Conservation (phyloP, 2,329 filamentous ascomycete species). For the Fusarium sp. region DNA sequence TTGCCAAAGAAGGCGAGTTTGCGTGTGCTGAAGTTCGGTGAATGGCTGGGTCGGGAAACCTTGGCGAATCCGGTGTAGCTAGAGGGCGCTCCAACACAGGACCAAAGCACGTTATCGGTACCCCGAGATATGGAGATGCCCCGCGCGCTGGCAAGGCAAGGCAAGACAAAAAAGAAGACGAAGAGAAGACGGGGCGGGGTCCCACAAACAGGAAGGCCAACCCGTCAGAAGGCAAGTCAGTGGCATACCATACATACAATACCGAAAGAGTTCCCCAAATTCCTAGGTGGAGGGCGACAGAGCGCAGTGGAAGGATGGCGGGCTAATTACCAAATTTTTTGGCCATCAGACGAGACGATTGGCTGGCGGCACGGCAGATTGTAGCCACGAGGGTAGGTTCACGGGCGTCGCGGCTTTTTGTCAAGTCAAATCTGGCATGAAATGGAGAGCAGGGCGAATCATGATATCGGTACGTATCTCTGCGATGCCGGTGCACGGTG, state of each 20-base stretch:
- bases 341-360: slow-evolving; percentile 7
- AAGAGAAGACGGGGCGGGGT: background rate
- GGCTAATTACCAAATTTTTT: slow-evolving; percentile 17
- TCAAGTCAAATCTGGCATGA: slow-evolving; percentile 8
- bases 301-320: background rate
- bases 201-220: slow-evolving; percentile 37
- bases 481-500: slow-evolving; percentile 5
- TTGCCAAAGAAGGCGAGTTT: slow-evolving; percentile 20
- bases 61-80: slow-evolving; percentile 24
- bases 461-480: slow-evolving; percentile 24
- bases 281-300: background rate
- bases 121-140: slow-evolving; percentile 31
- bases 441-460: slow-evolving; percentile 5
- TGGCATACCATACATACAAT: background rate
- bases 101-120: background rate
- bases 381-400: slow-evolving; percentile 11
- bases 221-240: slow-evolving; percentile 16
- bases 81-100: slow-evolving; percentile 23
- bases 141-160: slow-evolving; percentile 21
- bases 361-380: slow-evolving; percentile 7
- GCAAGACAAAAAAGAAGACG: background rate
- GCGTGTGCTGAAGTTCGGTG: slow-evolving; percentile 30
- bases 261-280: slow-evolving; percentile 4
- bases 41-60: slow-evolving; percentile 15
- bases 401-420: background rate